A percentile compares a stretch with the other conserved stretches of the same genome.
Conservation (phyloP, 768 basidiomycete genomes). For the Suillus subalutaceus region DNA sequence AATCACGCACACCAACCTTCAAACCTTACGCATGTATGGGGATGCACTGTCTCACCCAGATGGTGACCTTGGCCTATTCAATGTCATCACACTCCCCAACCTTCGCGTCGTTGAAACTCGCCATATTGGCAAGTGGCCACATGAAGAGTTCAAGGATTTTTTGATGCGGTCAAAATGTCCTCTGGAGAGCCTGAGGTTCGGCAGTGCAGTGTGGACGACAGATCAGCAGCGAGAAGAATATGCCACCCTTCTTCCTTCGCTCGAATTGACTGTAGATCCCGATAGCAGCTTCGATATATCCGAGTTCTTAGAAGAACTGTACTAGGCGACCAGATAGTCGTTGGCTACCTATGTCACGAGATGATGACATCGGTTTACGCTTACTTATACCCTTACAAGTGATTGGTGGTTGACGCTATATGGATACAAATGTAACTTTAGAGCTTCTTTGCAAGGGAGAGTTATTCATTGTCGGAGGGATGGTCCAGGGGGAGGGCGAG, state of each 20-base stretch:
- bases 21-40: neutral
- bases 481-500: neutral
- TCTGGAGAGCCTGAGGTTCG: constrained; percentile 9
- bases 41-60: fast-evolving
- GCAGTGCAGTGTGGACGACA: neutral
- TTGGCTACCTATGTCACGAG: neutral
- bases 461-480: neutral
- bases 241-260: neutral
- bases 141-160: constrained; percentile 20
- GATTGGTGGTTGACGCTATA: neutral
- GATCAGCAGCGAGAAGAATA: neutral
- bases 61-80: neutral
- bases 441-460: neutral
- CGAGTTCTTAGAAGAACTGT: too few relatives aligned
- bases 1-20: neutral
- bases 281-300: too few relatives aligned
- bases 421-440: neutral
- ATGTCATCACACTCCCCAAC: constrained; percentile 19
- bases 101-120: constrained; percentile 15
- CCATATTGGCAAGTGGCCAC: constrained; percentile 17
- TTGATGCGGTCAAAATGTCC: constrained; percentile 23
- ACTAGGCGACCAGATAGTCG: neutral
- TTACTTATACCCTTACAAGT: neutral
- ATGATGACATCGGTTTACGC: neutral
- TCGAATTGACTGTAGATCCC: neutral